phyloP scores from a whole-genome alignment of 176 grass and related monocot species.

The Musa beccarii region DNA sequence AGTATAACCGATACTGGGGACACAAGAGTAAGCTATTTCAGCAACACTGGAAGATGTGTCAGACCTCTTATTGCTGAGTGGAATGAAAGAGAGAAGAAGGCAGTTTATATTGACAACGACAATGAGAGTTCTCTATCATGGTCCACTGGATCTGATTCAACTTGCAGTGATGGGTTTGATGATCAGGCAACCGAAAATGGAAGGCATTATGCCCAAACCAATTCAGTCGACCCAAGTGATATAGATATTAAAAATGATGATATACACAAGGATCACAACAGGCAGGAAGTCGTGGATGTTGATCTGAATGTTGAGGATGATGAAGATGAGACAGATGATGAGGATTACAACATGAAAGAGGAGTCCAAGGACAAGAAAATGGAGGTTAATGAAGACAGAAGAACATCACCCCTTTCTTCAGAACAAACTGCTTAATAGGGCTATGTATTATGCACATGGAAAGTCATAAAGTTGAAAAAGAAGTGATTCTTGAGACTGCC shows the following conservation, averaged over 20 bases:
- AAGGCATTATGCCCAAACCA: background rate
- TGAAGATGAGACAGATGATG: slow-evolving; percentile 5
- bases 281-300: slow-evolving; percentile 1
- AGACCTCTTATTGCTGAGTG: slow-evolving; percentile 9
- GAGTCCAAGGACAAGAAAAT: background rate
- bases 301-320: background rate
- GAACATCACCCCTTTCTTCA: slow-evolving; percentile 1
- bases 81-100: slow-evolving; percentile 7
- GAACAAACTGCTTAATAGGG: slow-evolving; percentile 3
- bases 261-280: background rate
- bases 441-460: background rate
- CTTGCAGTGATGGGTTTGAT: slow-evolving; percentile 6
- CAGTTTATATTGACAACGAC: background rate
- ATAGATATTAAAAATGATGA: background rate
- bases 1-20: background rate
- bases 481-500: background rate
- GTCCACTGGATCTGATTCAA: slow-evolving; percentile 12
- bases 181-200: background rate
- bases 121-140: slow-evolving; percentile 4
- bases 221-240: background rate
- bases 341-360: background rate
- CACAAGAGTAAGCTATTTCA: slow-evolving; percentile 1
- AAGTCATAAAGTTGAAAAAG: background rate
- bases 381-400: background rate
- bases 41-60: background rate